phyloP scores from a whole-genome alignment of 192 early-diverging fungal species.

The Anaeromyces robustus region DNA sequence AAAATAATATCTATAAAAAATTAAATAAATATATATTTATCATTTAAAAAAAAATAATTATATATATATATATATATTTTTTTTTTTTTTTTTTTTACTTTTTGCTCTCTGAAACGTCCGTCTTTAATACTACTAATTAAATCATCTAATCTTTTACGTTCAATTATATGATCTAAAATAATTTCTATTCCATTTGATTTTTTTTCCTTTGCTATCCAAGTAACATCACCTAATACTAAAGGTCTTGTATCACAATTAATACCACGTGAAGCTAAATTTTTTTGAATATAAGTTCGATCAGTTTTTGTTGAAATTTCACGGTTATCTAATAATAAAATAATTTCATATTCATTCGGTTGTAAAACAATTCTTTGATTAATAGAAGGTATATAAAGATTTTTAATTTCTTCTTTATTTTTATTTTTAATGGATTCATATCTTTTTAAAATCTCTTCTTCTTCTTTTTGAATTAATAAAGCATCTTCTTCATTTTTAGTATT shows the following conservation, averaged over 20 bases:
- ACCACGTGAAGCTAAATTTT: constrained; percentile 39
- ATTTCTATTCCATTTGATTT: constrained; percentile 25
- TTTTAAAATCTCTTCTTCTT: neutral
- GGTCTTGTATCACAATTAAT: constrained; percentile 35
- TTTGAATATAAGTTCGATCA: constrained; percentile 57
- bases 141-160: constrained; percentile 91
- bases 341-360: constrained; percentile 15
- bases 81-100: constrained; percentile 22
- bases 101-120: constrained; percentile 84
- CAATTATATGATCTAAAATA: constrained; percentile 69
- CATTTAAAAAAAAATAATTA: neutral
- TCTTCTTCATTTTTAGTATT: neutral
- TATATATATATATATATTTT: neutral
- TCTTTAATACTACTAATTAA: constrained; percentile 82
- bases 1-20: neutral
- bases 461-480: neutral
- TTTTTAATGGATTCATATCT: neutral
- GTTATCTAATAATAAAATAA: constrained; percentile 55
- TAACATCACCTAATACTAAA: constrained; percentile 72
- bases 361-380: constrained; percentile 1
- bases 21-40: neutral
- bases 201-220: constrained; percentile 60
- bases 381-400: neutral
- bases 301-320: constrained; percentile 57
- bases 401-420: neutral